Evolutionary conservation across 2,329 filamentous ascomycete genomes (phyloP).

Genomic region (Aspergillus uvarum): DNA sequence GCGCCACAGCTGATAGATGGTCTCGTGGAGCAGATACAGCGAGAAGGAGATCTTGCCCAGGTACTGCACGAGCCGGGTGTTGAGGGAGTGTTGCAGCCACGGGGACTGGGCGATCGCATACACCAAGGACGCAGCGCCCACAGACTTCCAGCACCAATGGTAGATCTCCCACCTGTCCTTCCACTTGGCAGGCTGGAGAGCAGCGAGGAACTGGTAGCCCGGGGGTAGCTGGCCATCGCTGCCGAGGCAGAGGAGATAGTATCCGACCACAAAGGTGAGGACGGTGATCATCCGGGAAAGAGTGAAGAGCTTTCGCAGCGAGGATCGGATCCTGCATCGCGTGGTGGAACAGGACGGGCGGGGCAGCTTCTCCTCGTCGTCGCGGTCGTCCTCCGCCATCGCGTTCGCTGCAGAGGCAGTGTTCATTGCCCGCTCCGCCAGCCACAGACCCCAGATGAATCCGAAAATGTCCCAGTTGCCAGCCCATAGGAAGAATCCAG

Average conservation of each 20-base stretch:
- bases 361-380: neutral
- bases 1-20: neutral
- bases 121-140: slow-evolving; percentile 19
- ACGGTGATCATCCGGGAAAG: neutral
- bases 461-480: slow-evolving; percentile 25
- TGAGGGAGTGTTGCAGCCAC: slow-evolving; percentile 20
- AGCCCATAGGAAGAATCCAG: slow-evolving; percentile 21
- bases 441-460: slow-evolving; percentile 23
- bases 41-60: neutral
- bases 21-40: neutral
- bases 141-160: slow-evolving; percentile 22
- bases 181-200: slow-evolving; percentile 20
- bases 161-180: slow-evolving; percentile 19
- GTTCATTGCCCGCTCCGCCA: slow-evolving; percentile 15
- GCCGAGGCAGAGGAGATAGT: slow-evolving; percentile 23
- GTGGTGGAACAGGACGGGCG: neutral
- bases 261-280: slow-evolving; percentile 15
- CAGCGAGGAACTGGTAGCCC: slow-evolving; percentile 20
- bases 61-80: neutral
- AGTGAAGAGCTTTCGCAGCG: neutral
- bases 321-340: neutral
- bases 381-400: neutral
- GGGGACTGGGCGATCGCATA: slow-evolving; percentile 21
- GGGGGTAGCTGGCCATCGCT: slow-evolving; percentile 22
- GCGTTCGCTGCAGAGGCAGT: neutral